These are phyloP conservation scores for Fomes fomentarius DNA, from an alignment of 1,284 basidiomycete genomes.

Conservation along the genomic window DNA sequence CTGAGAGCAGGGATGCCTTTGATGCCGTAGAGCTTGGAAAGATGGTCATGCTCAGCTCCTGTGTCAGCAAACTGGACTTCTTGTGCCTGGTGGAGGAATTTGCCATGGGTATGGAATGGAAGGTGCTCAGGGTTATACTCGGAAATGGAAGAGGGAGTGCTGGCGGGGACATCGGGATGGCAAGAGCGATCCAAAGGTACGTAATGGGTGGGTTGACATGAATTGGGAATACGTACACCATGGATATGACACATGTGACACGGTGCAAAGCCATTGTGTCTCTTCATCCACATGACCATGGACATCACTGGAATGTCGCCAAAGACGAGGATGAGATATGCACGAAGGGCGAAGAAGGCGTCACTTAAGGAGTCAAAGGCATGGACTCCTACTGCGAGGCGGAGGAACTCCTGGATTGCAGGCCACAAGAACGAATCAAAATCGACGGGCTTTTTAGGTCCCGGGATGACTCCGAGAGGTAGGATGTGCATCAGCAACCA, in stretches of 20 bases:
- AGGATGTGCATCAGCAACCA: too few species aligned
- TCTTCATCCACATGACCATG: constrained; percentile 41
- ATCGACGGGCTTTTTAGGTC: constrained; percentile 45
- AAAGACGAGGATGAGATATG: constrained; percentile 41
- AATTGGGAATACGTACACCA: constrained; percentile 35
- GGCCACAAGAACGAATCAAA: constrained; percentile 46
- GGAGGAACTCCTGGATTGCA: constrained; percentile 38
- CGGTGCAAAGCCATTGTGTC: constrained; percentile 45
- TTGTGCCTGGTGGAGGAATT: constrained; percentile 36
- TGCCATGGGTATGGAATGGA: constrained; percentile 40
- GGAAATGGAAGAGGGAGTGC: neutral
- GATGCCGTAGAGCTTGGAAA: constrained; percentile 42
- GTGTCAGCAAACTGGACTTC: constrained; percentile 36
- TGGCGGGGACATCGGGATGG: constrained; percentile 7
- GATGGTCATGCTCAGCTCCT: constrained; percentile 24
- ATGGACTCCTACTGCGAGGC: constrained; percentile 38
- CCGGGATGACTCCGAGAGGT: constrained; percentile 43
- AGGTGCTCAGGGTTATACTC: constrained; percentile 39
- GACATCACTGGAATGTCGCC: constrained; percentile 45
- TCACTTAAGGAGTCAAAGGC: constrained; percentile 35
- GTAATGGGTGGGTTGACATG: constrained; percentile 35
- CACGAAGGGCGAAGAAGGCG: constrained; percentile 37
- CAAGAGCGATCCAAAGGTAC: constrained; percentile 33
- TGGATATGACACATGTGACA: constrained; percentile 47
- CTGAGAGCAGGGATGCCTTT: constrained; percentile 42